A percentile compares a stretch with the other conserved stretches of the same genome.
Evolutionary conservation across 2,329 filamentous ascomycete species (phyloP).

Genomic region (Exophiala oligosperma): DNA sequence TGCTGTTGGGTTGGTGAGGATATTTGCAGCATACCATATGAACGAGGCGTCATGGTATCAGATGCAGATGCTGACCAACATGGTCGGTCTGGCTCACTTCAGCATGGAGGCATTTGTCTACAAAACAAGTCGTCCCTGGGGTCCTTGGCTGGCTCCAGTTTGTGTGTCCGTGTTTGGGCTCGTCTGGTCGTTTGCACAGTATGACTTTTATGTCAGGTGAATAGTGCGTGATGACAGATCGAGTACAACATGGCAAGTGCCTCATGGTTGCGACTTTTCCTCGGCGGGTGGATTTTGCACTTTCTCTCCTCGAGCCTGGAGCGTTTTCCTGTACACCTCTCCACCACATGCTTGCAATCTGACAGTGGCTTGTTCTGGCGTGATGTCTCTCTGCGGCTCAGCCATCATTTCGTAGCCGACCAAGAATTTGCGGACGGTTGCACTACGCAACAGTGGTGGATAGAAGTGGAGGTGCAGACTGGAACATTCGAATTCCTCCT

Average conservation of each 20-base stretch:
- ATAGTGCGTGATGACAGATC: neutral
- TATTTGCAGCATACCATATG: conserved; percentile 84
- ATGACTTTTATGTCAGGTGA: conserved; percentile 63
- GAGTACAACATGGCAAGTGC: neutral
- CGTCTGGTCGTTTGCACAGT: conserved; percentile 67
- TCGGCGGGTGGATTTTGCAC: conserved; percentile 15
- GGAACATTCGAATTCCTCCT: conserved; percentile 80
- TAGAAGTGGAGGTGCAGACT: conserved; percentile 99
- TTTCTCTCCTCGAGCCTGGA: conserved; percentile 32
- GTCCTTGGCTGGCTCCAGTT: conserved; percentile 60
- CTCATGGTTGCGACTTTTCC: conserved; percentile 11
- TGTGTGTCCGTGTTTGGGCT: conserved; percentile 56
- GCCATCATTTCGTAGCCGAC: conserved; percentile 97
- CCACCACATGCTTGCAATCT: conserved; percentile 75
- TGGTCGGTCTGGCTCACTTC: conserved; percentile 76
- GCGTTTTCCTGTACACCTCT: conserved; percentile 75
- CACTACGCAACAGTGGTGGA: conserved; percentile 85
- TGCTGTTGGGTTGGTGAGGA: conserved; percentile 70
- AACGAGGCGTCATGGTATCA: conserved; percentile 72
- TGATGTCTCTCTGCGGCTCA: conserved; percentile 97
- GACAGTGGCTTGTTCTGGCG: conserved; percentile 88
- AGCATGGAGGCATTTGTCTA: conserved; percentile 77
- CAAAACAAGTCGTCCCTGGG: conserved; percentile 68
- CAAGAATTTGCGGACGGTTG: conserved; percentile 92
- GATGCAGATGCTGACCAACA: conserved; percentile 78